phyloP scores from a whole-genome alignment of 2,329 filamentous ascomycete genomes.

The Cladophialophora bantiana region DNA sequence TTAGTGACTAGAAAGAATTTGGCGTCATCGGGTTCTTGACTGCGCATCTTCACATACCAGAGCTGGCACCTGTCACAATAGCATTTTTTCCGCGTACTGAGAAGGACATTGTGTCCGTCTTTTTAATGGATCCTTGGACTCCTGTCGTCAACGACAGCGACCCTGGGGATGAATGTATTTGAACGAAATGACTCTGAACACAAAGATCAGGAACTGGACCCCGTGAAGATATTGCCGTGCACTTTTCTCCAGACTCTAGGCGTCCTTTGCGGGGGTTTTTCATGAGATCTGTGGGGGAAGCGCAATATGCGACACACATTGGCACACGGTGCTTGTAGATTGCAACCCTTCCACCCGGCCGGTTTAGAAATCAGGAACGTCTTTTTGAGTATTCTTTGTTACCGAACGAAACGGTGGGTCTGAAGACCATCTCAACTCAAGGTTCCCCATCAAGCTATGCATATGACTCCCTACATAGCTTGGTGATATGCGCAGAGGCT shows the following conservation, averaged over 20 bases:
- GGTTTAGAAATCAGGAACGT: too few relatives aligned
- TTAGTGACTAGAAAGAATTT: background rate
- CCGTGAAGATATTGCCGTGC: background rate
- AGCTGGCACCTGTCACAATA: constrained; percentile 26
- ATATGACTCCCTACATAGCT: too few relatives aligned
- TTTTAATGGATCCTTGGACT: background rate
- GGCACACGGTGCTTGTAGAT: too few relatives aligned
- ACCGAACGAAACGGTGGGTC: too few relatives aligned
- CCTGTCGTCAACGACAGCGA: background rate
- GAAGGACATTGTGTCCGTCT: background rate
- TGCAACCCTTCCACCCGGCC: too few relatives aligned
- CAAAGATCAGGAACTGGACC: background rate
- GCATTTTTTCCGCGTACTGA: constrained; percentile 23
- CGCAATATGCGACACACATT: too few relatives aligned
- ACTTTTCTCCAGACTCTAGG: background rate
- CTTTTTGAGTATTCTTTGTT: too few relatives aligned
- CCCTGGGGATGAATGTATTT: background rate
- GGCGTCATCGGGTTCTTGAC: background rate
- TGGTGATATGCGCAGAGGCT: too few relatives aligned
- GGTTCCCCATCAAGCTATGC: too few relatives aligned
- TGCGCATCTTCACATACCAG: constrained; percentile 5
- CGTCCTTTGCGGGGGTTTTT: background rate
- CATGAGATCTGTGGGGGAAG: background rate
- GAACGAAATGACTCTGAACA: background rate
- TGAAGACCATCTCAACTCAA: too few relatives aligned